These are phyloP conservation scores for Nicotiana otophora DNA, from an alignment of 257 asterid species.

Conservation along the genomic window DNA sequence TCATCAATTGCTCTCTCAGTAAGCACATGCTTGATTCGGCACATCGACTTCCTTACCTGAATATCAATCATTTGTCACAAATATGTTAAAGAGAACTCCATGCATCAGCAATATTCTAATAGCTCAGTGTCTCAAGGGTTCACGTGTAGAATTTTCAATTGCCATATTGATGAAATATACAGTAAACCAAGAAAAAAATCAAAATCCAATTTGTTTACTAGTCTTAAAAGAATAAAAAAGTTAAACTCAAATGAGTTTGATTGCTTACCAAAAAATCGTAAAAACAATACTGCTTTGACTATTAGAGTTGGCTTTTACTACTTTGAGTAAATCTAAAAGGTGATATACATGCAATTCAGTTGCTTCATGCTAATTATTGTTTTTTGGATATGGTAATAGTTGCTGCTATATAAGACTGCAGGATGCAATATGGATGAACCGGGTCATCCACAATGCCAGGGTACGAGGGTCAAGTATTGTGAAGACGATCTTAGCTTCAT, in stretches of 20 bases:
- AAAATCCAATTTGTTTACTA: neutral
- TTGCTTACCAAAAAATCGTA: neutral
- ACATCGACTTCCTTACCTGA: slow-evolving; percentile 90
- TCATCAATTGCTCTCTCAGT: slow-evolving; percentile 97
- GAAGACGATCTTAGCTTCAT: neutral
- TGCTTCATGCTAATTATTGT: neutral
- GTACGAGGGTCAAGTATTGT: neutral
- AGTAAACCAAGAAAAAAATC: neutral
- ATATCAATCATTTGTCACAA: slow-evolving; percentile 6
- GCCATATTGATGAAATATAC: neutral
- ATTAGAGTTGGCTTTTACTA: neutral
- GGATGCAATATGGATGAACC: neutral
- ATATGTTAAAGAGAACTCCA: neutral
- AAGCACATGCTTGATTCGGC: slow-evolving; percentile 88
- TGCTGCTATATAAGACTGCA: neutral
- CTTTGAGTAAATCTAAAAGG: neutral
- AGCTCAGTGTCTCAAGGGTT: neutral
- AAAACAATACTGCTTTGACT: neutral
- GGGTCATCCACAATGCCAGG: neutral
- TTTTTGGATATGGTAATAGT: neutral
- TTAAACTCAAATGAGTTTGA: neutral
- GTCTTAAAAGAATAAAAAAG: neutral
- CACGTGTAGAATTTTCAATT: neutral
- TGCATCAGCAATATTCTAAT: neutral
- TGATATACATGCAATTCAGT: neutral